Conservation (phyloP, 768 basidiomycete species). For the Mycena maculata region DNA sequence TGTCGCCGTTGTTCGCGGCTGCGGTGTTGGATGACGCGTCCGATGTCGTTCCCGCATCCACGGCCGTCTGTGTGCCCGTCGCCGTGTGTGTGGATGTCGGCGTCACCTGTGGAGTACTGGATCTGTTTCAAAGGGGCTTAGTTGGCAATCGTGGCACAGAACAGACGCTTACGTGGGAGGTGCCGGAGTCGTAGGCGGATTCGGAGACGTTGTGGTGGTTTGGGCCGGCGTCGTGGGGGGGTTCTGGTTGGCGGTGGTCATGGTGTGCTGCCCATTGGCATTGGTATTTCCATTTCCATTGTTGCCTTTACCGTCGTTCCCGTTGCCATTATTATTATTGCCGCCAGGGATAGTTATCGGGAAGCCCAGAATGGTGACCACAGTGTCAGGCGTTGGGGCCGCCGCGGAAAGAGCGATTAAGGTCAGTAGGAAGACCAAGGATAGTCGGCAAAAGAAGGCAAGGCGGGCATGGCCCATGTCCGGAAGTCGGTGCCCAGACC, state of each 20-base stretch:
- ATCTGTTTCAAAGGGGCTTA: not conserved
- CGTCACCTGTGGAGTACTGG: not conserved
- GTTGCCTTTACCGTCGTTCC: not conserved
- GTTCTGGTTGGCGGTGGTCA: not conserved
- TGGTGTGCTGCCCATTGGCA: not conserved
- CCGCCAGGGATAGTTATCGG: constrained; percentile 4
- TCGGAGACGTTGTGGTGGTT: not conserved
- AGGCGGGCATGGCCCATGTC: constrained; percentile 31
- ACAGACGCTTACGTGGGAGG: not conserved
- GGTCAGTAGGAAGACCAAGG: constrained; percentile 34
- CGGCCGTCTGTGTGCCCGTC: not conserved
- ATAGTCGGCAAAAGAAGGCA: constrained; percentile 29
- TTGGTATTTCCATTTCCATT: not conserved
- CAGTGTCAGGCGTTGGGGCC: constrained; percentile 7
- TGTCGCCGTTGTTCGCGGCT: not conserved
- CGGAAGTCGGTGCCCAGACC: not conserved
- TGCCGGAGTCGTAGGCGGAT: not conserved
- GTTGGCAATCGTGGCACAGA: too few species aligned
- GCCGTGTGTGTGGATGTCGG: not conserved
- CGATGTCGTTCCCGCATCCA: not conserved
- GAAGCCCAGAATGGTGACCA: not conserved
- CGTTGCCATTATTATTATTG: not conserved
- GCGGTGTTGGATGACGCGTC: too few species aligned
- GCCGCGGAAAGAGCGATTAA: constrained; percentile 20
- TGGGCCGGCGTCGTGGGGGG: not conserved